These are phyloP conservation scores for Coniferiporia weirii DNA, from an alignment of 1,284 basidiomycete species.

Conservation along the genomic window DNA sequence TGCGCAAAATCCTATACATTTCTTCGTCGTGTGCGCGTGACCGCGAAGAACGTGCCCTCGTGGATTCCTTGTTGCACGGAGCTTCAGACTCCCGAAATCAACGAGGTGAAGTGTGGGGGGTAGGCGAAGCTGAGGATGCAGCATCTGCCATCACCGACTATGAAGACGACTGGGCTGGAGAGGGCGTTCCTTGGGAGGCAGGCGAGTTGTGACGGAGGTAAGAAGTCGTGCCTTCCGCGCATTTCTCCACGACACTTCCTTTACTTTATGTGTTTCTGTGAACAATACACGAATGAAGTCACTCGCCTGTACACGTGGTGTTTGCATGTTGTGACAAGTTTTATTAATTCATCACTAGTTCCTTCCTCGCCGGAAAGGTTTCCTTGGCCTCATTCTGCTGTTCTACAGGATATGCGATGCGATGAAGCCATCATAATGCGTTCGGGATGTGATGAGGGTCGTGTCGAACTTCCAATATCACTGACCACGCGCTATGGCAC, in stretches of 20 bases:
- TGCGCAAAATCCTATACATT: slow-evolving; percentile 57
- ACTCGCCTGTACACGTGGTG: slow-evolving; percentile 11
- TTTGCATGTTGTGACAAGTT: slow-evolving; percentile 12
- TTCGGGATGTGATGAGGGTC: slow-evolving; percentile 1
- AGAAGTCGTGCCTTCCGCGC: slow-evolving; percentile 20
- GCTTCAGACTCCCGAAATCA: slow-evolving; percentile 54
- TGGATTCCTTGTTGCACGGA: slow-evolving; percentile 56
- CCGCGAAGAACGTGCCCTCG: slow-evolving; percentile 48
- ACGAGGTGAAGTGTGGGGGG: slow-evolving; percentile 66
- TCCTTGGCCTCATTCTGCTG: not conserved
- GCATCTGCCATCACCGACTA: slow-evolving; percentile 36
- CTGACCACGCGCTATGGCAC: not conserved
- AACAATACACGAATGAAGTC: not conserved
- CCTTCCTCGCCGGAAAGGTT: not conserved
- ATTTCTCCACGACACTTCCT: not conserved
- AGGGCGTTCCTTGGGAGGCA: slow-evolving; percentile 72
- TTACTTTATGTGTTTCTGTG: slow-evolving; percentile 2
- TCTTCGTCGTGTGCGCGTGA: slow-evolving; percentile 39
- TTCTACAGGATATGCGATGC: not conserved
- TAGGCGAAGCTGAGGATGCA: slow-evolving; percentile 53
- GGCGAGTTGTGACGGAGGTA: slow-evolving; percentile 41
- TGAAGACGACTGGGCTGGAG: slow-evolving; percentile 78
- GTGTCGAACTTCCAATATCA: not conserved
- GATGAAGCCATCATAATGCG: not conserved
- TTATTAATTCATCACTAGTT: slow-evolving; percentile 13